Conservation (phyloP, 192 early-diverging fungal genomes). For the Backusella sp. region DNA sequence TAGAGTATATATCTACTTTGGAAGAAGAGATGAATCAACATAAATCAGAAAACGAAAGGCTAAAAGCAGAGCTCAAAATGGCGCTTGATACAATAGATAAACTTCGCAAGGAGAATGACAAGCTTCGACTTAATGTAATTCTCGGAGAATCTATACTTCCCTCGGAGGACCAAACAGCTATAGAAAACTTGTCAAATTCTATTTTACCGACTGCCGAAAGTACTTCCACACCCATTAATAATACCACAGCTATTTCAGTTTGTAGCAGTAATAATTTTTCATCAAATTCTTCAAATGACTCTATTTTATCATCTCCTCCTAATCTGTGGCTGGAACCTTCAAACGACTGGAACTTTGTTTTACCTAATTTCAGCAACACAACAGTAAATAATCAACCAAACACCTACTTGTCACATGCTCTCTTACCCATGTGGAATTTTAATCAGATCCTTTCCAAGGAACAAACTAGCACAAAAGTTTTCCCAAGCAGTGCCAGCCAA, state of each 20-base stretch:
- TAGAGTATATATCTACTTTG: constrained; percentile 29
- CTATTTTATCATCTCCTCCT: not conserved
- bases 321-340: not conserved
- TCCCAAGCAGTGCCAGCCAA: not conserved
- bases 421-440: constrained; percentile 21
- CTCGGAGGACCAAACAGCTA: not conserved
- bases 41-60: not conserved
- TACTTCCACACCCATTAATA: not conserved
- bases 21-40: constrained; percentile 22
- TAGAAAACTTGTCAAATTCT: not conserved
- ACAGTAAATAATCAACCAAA: not conserved
- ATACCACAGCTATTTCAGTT: not conserved
- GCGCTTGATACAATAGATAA: not conserved
- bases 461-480: not conserved
- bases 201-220: not conserved
- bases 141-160: not conserved
- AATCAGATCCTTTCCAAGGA: constrained; percentile 7
- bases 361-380: not conserved
- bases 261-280: not conserved
- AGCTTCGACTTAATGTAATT: constrained; percentile 2
- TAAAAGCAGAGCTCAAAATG: not conserved
- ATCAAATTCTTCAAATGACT: constrained; percentile 4
- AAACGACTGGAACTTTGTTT: not conserved
- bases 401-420: constrained; percentile 18
- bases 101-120: constrained; percentile 7